These are phyloP conservation scores for Raffaelea albimanens DNA, from an alignment of 2,329 filamentous ascomycete species.

Conservation along the genomic window DNA sequence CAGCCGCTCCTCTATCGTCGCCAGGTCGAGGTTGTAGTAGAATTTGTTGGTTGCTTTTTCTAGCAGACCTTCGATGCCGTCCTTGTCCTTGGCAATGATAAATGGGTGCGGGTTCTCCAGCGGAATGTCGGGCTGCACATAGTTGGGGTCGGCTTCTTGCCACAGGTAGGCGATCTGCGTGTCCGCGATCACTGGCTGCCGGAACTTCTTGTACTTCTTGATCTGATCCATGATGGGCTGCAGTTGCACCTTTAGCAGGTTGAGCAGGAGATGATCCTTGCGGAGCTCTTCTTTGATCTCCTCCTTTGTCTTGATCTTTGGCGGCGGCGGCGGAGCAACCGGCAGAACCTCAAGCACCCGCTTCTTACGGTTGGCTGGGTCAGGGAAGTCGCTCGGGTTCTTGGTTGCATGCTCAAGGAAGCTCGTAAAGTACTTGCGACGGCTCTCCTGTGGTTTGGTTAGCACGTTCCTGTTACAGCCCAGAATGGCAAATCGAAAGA, in stretches of 20 bases:
- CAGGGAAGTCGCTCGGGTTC: conserved; percentile 75
- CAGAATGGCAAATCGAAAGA: background rate
- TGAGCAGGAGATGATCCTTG: conserved; percentile 73
- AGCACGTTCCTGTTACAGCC: conserved; percentile 26
- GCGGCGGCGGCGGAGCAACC: conserved; percentile 63
- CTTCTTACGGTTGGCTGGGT: conserved; percentile 78
- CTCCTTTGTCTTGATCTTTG: conserved; percentile 60
- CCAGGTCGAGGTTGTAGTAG: conserved; percentile 90
- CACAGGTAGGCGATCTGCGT: conserved; percentile 70
- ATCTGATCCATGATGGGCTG: conserved; percentile 98
- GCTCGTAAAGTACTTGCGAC: conserved; percentile 70
- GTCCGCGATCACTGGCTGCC: conserved; percentile 68
- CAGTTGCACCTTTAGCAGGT: conserved; percentile 77
- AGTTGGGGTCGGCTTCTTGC: conserved; percentile 70
- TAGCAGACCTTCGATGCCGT: conserved; percentile 66
- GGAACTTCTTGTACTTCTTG: conserved; percentile 86
- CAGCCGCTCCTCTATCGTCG: conserved; percentile 88
- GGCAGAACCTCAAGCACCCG: conserved; percentile 69
- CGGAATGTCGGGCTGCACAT: conserved; percentile 48
- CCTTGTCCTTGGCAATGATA: conserved; percentile 68
- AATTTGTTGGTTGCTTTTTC: conserved; percentile 73
- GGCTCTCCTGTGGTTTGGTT: too few species aligned
- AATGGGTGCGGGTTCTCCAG: conserved; percentile 59
- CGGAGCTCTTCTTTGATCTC: conserved; percentile 74
- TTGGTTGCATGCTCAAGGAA: conserved; percentile 74